Evolutionary conservation across 2,329 filamentous ascomycete genomes (phyloP).

Genomic region (Talaromyces marneffei): DNA sequence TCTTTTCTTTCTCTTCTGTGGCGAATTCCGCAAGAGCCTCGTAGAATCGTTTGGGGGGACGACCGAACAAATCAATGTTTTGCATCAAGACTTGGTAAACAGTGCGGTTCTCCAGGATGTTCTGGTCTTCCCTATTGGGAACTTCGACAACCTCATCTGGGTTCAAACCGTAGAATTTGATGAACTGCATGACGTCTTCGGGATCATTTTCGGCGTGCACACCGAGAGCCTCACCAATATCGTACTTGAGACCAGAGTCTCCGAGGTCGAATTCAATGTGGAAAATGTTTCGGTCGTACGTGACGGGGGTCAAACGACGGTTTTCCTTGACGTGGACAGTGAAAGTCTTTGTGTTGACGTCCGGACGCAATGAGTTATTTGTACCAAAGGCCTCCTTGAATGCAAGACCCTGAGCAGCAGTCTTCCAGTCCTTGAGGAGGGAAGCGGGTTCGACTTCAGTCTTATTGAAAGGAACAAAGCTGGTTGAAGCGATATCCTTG

Average conservation of each 20-base stretch:
- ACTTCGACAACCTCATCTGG: constrained; percentile 84
- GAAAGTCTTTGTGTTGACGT: constrained; percentile 76
- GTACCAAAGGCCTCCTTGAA: constrained; percentile 95
- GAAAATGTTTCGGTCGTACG: constrained; percentile 98
- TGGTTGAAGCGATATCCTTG: constrained; percentile 65
- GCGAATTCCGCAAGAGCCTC: constrained; percentile 84
- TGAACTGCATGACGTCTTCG: constrained; percentile 73
- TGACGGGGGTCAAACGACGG: constrained; percentile 76
- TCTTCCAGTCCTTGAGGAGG: constrained; percentile 70
- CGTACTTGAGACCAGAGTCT: constrained; percentile 83
- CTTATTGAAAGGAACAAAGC: constrained; percentile 77
- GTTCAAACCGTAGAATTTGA: constrained; percentile 80
- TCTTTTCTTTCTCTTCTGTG: constrained; percentile 73
- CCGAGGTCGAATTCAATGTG: constrained; percentile 98
- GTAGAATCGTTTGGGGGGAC: constrained; percentile 96
- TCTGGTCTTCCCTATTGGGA: constrained; percentile 70
- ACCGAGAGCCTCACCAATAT: constrained; percentile 93
- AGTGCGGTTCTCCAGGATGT: constrained; percentile 76
- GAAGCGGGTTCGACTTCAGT: constrained; percentile 62
- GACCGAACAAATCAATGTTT: constrained; percentile 94
- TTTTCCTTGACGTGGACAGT: constrained; percentile 93
- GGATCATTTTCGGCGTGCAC: constrained; percentile 93
- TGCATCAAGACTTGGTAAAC: constrained; percentile 87
- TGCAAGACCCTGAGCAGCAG: constrained; percentile 75
- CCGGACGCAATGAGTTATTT: constrained; percentile 68